Evolutionary conservation across 2,329 filamentous ascomycete species (phyloP), one percentile per base, ranked within the genome.

Genomic region (Cucurbitaria berberidis): DNA sequence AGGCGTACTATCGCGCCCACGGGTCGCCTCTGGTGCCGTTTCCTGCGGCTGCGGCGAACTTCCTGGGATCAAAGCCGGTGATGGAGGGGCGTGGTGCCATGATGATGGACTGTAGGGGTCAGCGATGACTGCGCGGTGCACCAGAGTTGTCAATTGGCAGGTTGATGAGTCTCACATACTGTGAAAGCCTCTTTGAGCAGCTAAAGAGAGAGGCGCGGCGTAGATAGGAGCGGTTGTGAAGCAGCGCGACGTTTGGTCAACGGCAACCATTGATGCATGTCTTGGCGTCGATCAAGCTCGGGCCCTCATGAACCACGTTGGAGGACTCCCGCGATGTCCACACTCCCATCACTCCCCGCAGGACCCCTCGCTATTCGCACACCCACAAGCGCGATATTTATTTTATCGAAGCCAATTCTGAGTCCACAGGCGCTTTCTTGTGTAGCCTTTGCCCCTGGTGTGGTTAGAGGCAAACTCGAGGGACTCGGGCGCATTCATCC

Each of bases 1-100:
- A 39, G 38, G 39, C 82, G 66, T 80, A 88, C 86, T 81, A 75
- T 80, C 84, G 77, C 69, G 77, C 80, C 86, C 86, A 88, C 56
- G 86, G 86, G 70, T 88, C 86, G 66, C 79, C 80, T 60, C 82
- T 82, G 56, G 80, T 80, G 50, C 64, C 64, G 64, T 79, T 83
- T 60, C 86, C 85, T 66, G 90, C 81, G 40, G 92, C 83, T 60
- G 85, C 86, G 74, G 86, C 89, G 78, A 93, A 88, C 77, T 90
- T 89, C 75, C 86, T 86, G 70, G 91, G 84, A 81, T 95, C 89
- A 84, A 98, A 98, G 79, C 93, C 93, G 69, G 93, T 97, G 78
- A 96, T 86, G 83, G 91, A 92, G 73, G 85, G 82, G 80, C 77
- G 76, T 60, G 77, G 73, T 64, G 82, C 76, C 82, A 85, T 84